Conservation (phyloP, 148 eudicot genomes). For the Nepenthes gracilis region DNA sequence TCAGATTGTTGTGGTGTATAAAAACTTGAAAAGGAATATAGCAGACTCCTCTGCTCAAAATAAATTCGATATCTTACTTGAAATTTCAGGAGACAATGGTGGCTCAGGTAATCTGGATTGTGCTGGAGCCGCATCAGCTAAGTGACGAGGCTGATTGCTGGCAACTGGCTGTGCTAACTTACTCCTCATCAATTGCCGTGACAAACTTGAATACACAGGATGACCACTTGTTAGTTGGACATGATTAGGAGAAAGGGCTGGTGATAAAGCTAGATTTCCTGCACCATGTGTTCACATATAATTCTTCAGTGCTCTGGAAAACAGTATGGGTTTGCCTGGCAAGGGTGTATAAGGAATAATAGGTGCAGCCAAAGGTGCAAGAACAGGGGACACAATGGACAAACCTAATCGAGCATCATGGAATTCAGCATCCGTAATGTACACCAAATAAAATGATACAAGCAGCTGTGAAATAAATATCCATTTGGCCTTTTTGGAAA, state of each 20-base stretch:
- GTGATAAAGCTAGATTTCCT: constrained; percentile 7
- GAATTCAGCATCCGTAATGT: constrained; percentile 17
- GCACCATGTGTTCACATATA: constrained; percentile 13
- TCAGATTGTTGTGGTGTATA: background rate
- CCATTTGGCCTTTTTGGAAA: constrained; percentile 16
- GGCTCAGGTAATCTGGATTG: constrained; percentile 68
- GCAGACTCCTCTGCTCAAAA: background rate
- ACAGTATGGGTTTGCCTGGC: constrained; percentile 12
- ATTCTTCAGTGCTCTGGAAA: constrained; percentile 10
- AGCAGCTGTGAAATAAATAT: constrained; percentile 28
- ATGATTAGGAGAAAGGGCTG: too few species aligned
- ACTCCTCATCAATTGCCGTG: constrained; percentile 31
- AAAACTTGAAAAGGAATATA: background rate
- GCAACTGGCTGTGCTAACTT: constrained; percentile 20
- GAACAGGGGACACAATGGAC: constrained; percentile 20
- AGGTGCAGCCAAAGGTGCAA: constrained; percentile 17
- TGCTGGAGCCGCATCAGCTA: constrained; percentile 48
- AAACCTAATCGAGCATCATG: constrained; percentile 11
- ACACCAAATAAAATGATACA: constrained; percentile 22
- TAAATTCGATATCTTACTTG: constrained; percentile 32
- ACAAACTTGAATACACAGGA: constrained; percentile 32
- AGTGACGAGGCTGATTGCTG: constrained; percentile 24
- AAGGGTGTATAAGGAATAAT: constrained; percentile 16
- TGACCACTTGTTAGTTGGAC: constrained; percentile 13
- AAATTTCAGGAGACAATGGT: constrained; percentile 54